These are phyloP conservation scores for Cladosporium austrohemisphaericum DNA, from an alignment of 2,329 filamentous ascomycete species.

Conservation along the genomic window DNA sequence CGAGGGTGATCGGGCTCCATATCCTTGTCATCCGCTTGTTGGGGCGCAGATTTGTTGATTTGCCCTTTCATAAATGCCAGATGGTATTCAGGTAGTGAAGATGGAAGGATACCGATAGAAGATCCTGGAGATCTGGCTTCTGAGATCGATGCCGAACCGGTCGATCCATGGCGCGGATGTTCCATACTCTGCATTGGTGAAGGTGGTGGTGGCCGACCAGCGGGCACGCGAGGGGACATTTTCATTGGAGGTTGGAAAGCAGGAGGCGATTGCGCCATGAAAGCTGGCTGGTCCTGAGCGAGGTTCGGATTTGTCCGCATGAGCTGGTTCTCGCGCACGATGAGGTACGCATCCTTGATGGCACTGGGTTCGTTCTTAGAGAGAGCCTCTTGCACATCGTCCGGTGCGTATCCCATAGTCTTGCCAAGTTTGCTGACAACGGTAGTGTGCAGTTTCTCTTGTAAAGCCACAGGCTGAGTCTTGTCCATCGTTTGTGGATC, in stretches of 20 bases:
- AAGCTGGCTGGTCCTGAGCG: slow-evolving; percentile 50
- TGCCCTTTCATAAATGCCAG: slow-evolving; percentile 79
- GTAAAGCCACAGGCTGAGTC: slow-evolving; percentile 70
- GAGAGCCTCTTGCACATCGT: slow-evolving; percentile 91
- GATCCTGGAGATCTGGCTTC: slow-evolving; percentile 52
- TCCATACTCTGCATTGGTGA: slow-evolving; percentile 15
- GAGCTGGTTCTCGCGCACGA: slow-evolving; percentile 94
- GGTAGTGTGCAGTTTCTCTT: slow-evolving; percentile 85
- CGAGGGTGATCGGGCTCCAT: slow-evolving; percentile 44
- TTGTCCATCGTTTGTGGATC: slow-evolving; percentile 77
- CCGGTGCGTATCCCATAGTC: slow-evolving; percentile 95
- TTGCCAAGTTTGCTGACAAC: slow-evolving; percentile 95
- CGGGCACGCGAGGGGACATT: slow-evolving; percentile 34
- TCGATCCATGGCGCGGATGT: slow-evolving; percentile 23
- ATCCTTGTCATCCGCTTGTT: slow-evolving; percentile 27
- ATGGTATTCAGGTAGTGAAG: slow-evolving; percentile 86
- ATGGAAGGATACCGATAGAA: slow-evolving; percentile 88
- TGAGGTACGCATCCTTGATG: slow-evolving; percentile 98
- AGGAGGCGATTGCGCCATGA: slow-evolving; percentile 55
- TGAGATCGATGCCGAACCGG: slow-evolving; percentile 36
- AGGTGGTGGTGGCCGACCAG: slow-evolving; percentile 30
- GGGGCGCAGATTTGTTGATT: slow-evolving; percentile 33
- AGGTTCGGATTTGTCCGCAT: slow-evolving; percentile 83
- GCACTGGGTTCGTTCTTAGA: slow-evolving; percentile 90
- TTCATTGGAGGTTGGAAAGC: slow-evolving; percentile 38